phyloP scores from a whole-genome alignment of 2,329 filamentous ascomycete genomes.

The Fusarium sublunatum region DNA sequence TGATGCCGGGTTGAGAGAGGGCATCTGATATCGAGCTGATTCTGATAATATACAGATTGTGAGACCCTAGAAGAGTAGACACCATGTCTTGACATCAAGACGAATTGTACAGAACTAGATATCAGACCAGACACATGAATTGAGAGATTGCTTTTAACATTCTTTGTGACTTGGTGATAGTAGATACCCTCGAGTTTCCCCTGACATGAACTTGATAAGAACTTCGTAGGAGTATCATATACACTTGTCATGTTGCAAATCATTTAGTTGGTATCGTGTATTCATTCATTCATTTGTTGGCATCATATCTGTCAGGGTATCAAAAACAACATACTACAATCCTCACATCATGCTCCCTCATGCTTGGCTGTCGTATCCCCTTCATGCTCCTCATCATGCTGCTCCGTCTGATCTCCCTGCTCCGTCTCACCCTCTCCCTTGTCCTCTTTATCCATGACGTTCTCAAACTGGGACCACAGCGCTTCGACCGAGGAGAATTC shows the following conservation, averaged over 20 bases:
- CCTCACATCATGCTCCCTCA: slow-evolving; percentile 25
- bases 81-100: not conserved
- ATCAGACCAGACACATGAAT: not conserved
- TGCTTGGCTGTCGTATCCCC: slow-evolving; percentile 26
- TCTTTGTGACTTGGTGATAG: not conserved
- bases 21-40: not conserved
- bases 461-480: slow-evolving; percentile 96
- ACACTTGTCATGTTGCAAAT: too few relatives aligned
- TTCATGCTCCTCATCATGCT: slow-evolving; percentile 15
- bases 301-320: slow-evolving; percentile 33
- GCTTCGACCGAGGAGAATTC: slow-evolving; percentile 98
- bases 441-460: slow-evolving; percentile 84
- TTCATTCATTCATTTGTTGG: slow-evolving; percentile 9
- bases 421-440: slow-evolving; percentile 31
- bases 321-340: slow-evolving; percentile 14
- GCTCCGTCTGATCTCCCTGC: slow-evolving; percentile 38
- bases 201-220: not conserved
- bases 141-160: not conserved
- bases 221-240: too few relatives aligned
- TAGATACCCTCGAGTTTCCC: not conserved
- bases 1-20: not conserved
- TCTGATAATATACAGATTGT: not conserved
- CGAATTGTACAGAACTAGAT: not conserved
- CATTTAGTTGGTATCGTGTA: not conserved
- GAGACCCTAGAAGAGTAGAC: not conserved